Evolutionary conservation across 371 early-diverging fungal genomes (phyloP), one percentile per base, ranked within the genome.

Genomic region (Gilbertella persicaria): DNA sequence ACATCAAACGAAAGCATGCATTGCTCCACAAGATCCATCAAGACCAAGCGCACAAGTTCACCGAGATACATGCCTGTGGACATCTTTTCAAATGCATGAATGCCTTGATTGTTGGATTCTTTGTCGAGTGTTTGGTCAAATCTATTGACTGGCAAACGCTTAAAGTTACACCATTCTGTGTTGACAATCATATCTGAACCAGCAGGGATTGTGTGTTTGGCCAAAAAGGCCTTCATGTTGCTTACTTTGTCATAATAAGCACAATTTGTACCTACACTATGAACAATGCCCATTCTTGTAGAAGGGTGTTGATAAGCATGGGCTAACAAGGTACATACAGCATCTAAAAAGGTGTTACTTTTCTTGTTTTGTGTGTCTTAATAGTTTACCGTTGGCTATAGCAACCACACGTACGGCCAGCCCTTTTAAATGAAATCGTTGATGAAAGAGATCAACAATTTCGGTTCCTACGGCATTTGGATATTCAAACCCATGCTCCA

Each of bases 231-330:
- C 12, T n/a, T n/a, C n/a, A n/a, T n/a, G n/a, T n/a, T n/a, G n/a
- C n/a, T n/a, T n/a, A 72, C 52, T 30, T 64, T 61, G 33, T 77
- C 78, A 29, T 77, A 77, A 71, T 96, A 98, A 25, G 96, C 93
- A 41, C 94, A 94, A 62, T 98, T 98, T 39, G 96, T 92, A 36
- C 98, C 98, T 3, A 95, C 93, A 54, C 94, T 95, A 39, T 95
- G 85, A 60, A 98, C 92, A 38, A 94, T 88, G 33, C 94, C 94
- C 47, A 95, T 78, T 61, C 86, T 83, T 35, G 95, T 95, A 37
- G 87, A 83, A n/a, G 92, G 92, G 54, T 88, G 81, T 49, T 76
- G 75, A 79, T 94, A 95, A 5, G 93, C 93, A 52, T 95, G 89
- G 23, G 95, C 88, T 45, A 95, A 79, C 40, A 96, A 78, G 1